A percentile compares a stretch with the other conserved stretches of the same genome.
These are phyloP conservation scores for Irpex sp. DNA, from an alignment of 1,284 basidiomycete genomes.

Conservation along the genomic window DNA sequence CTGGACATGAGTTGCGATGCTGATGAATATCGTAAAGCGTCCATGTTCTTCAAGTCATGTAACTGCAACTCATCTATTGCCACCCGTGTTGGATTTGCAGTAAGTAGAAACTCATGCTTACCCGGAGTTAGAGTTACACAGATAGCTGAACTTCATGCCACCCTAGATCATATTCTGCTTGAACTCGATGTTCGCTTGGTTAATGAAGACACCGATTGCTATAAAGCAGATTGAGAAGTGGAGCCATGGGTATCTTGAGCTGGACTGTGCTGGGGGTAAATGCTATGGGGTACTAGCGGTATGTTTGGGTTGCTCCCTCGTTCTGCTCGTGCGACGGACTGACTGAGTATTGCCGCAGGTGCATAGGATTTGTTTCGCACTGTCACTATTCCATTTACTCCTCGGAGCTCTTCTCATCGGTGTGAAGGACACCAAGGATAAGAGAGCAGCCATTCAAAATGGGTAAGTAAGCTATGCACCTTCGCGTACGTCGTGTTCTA, in stretches of 20 bases:
- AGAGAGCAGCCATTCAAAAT: slow-evolving; percentile 93
- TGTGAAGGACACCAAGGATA: slow-evolving; percentile 85
- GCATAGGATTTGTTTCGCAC: slow-evolving; percentile 94
- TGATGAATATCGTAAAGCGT: slow-evolving; percentile 46
- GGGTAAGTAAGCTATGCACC: slow-evolving; percentile 52
- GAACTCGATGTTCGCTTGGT: slow-evolving; percentile 95
- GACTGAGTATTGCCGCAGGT: slow-evolving; percentile 46
- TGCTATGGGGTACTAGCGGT: slow-evolving; percentile 98
- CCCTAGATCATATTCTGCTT: slow-evolving; percentile 87
- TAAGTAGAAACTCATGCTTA: slow-evolving; percentile 33
- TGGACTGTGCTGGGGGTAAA: slow-evolving; percentile 89
- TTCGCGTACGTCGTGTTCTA: background rate
- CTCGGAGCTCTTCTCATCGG: slow-evolving; percentile 79
- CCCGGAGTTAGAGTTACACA: background rate
- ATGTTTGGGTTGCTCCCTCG: slow-evolving; percentile 22
- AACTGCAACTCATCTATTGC: slow-evolving; percentile 99
- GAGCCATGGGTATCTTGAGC: slow-evolving; percentile 96
- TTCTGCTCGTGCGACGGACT: background rate
- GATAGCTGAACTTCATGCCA: background rate
- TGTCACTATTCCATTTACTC: slow-evolving; percentile 85
- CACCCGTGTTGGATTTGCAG: slow-evolving; percentile 94
- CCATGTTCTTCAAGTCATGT: slow-evolving; percentile 97
- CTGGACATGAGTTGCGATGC: background rate
- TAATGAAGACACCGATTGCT: slow-evolving; percentile 88
- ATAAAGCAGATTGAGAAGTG: slow-evolving; percentile 88